phyloP scores from a whole-genome alignment of 2,329 filamentous ascomycete genomes.

The Dactylonectria macrodidyma region DNA sequence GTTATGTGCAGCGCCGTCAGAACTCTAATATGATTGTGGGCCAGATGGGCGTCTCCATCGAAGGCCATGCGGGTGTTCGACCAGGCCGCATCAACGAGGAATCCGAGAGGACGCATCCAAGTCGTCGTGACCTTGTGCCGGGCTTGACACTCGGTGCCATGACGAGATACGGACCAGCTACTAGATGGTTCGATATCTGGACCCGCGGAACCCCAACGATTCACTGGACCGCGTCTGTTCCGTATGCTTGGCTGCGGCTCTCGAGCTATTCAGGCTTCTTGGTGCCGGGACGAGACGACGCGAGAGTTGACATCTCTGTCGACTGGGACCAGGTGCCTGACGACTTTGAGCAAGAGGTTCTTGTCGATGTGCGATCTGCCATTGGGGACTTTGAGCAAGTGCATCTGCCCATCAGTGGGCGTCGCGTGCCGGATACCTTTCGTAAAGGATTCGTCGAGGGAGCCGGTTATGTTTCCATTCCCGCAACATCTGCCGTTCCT shows the following conservation, averaged over 20 bases:
- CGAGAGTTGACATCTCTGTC: slow-evolving; percentile 34
- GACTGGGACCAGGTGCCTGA: slow-evolving; percentile 57
- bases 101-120: slow-evolving; percentile 64
- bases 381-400: slow-evolving; percentile 59
- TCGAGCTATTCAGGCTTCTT: slow-evolving; percentile 66
- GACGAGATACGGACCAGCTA: slow-evolving; percentile 69
- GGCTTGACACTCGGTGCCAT: slow-evolving; percentile 72
- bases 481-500: slow-evolving; percentile 12
- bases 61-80: slow-evolving; percentile 74
- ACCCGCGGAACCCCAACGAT: slow-evolving; percentile 69
- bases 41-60: slow-evolving; percentile 75
- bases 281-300: slow-evolving; percentile 51
- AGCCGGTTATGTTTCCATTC: slow-evolving; percentile 56
- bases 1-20: slow-evolving; percentile 66
- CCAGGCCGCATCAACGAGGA: slow-evolving; percentile 64
- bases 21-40: slow-evolving; percentile 68
- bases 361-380: slow-evolving; percentile 53
- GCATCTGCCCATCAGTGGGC: slow-evolving; percentile 69
- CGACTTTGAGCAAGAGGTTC: slow-evolving; percentile 44
- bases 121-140: slow-evolving; percentile 63
- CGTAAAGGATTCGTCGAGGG: slow-evolving; percentile 63
- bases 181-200: slow-evolving; percentile 76
- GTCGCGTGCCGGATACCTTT: slow-evolving; percentile 64
- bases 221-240: slow-evolving; percentile 65
- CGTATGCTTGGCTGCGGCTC: slow-evolving; percentile 66